phyloP scores from a whole-genome alignment of 177 flowering plant genomes.

The Telopea speciosissima region DNA sequence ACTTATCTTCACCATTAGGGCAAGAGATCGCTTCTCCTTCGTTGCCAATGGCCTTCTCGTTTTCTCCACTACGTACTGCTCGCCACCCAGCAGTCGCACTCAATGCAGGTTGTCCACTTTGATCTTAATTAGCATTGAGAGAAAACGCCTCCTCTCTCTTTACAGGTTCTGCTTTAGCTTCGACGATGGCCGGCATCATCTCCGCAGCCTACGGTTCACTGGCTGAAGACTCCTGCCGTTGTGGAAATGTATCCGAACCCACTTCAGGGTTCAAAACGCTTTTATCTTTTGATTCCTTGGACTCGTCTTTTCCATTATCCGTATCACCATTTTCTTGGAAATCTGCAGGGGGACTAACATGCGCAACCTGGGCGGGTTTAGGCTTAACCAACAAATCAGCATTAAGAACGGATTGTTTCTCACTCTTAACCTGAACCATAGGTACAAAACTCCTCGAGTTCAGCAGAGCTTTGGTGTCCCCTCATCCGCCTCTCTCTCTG shows the following conservation, averaged over 20 bases:
- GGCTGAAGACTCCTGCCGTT: slow-evolving; percentile 6
- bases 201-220: slow-evolving; percentile 17
- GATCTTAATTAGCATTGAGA: slow-evolving; percentile 78
- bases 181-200: slow-evolving; percentile 8
- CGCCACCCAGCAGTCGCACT: slow-evolving; percentile 73
- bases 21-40: slow-evolving; percentile 14
- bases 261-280: slow-evolving; percentile 11
- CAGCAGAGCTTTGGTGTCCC: slow-evolving; percentile 15
- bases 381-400: slow-evolving; percentile 10
- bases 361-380: slow-evolving; percentile 6
- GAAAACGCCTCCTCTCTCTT: slow-evolving; percentile 27
- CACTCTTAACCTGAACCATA: slow-evolving; percentile 22
- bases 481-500: slow-evolving; percentile 63
- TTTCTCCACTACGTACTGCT: slow-evolving; percentile 44
- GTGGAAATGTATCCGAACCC: slow-evolving; percentile 10
- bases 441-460: slow-evolving; percentile 4
- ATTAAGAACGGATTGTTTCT: slow-evolving; percentile 7
- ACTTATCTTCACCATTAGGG: slow-evolving; percentile 35
- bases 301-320: slow-evolving; percentile 6
- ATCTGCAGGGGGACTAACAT: slow-evolving; percentile 9
- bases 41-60: slow-evolving; percentile 16
- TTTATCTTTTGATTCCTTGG: slow-evolving; percentile 7
- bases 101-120: slow-evolving; percentile 35
- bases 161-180: slow-evolving; percentile 27
- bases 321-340: slow-evolving; percentile 2